Percentiles rank a stretch among this genome's conserved stretches.
Evolutionary conservation across 2,329 filamentous ascomycete species (phyloP).

Genomic region (Aspergillus transmontanensis): DNA sequence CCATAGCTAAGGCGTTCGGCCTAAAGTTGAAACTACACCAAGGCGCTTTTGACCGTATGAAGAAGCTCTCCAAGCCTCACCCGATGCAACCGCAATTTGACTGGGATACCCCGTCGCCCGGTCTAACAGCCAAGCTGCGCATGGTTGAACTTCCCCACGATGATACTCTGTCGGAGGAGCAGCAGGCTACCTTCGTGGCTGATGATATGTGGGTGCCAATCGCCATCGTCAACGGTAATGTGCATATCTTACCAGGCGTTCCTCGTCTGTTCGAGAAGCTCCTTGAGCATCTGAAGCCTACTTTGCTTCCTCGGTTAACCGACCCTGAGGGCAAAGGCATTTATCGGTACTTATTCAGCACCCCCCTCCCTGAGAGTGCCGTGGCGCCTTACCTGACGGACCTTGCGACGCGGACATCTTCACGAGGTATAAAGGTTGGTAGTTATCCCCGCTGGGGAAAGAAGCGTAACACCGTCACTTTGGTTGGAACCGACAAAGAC

Average conservation of each 20-base stretch:
- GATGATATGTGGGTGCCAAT: constrained; percentile 92
- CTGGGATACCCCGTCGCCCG: constrained; percentile 81
- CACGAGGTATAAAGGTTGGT: constrained; percentile 85
- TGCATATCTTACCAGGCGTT: constrained; percentile 90
- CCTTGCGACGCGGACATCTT: constrained; percentile 71
- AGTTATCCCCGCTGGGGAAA: constrained; percentile 94
- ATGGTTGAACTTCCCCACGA: constrained; percentile 90
- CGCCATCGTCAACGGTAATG: constrained; percentile 83
- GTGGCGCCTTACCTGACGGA: constrained; percentile 82
- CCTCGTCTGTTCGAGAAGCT: constrained; percentile 81
- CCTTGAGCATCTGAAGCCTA: constrained; percentile 73
- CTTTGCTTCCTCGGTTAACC: constrained; percentile 68
- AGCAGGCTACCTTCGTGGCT: constrained; percentile 76
- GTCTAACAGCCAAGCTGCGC: constrained; percentile 76
- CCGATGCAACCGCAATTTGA: constrained; percentile 74
- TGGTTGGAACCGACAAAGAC: constrained; percentile 74
- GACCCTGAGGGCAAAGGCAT: constrained; percentile 83
- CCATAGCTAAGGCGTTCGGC: constrained; percentile 85
- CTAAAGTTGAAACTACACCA: constrained; percentile 77
- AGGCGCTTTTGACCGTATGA: constrained; percentile 80
- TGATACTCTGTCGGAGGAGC: constrained; percentile 61
- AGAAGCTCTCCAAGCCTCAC: constrained; percentile 72
- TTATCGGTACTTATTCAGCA: constrained; percentile 78
- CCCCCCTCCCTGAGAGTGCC: constrained; percentile 81
- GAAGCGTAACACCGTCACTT: constrained; percentile 82